Conservation (phyloP, 2,329 filamentous ascomycete genomes). For the Alternaria tenuissima region DNA sequence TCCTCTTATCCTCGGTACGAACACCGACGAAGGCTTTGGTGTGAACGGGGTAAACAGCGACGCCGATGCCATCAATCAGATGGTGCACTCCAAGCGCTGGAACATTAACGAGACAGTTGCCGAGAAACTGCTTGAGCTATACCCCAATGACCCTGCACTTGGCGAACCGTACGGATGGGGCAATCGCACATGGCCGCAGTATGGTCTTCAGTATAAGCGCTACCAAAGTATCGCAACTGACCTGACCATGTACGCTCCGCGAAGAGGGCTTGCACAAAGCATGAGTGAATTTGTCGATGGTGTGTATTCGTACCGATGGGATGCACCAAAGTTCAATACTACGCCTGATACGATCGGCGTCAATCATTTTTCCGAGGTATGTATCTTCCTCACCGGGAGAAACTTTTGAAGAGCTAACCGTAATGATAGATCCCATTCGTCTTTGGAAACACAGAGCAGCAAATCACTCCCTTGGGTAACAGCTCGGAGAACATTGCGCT, state of each 20-base stretch:
- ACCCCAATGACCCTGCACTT: constrained; percentile 52
- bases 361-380: constrained; percentile 43
- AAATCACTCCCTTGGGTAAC: constrained; percentile 38
- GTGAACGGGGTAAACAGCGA: constrained; percentile 61
- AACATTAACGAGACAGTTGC: constrained; percentile 34
- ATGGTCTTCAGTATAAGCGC: constrained; percentile 38
- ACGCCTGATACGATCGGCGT: constrained; percentile 37
- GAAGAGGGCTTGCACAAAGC: constrained; percentile 31
- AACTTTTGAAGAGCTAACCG: constrained; percentile 1
- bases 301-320: constrained; percentile 44
- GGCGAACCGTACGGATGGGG: constrained; percentile 54
- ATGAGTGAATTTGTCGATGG: constrained; percentile 32
- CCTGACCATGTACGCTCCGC: constrained; percentile 40
- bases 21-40: constrained; percentile 70
- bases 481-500: constrained; percentile 29
- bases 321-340: constrained; percentile 43
- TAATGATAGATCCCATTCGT: constrained; percentile 37
- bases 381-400: background rate
- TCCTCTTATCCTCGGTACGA: constrained; percentile 68
- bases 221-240: constrained; percentile 42
- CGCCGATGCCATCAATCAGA: constrained; percentile 40
- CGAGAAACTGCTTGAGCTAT: constrained; percentile 32
- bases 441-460: constrained; percentile 39
- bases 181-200: constrained; percentile 40
- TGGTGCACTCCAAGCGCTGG: constrained; percentile 46